A percentile compares a stretch with the other conserved stretches of the same genome.
phyloP scores from a whole-genome alignment of 345 rosid genomes.

The Hirschfeldia incana region DNA sequence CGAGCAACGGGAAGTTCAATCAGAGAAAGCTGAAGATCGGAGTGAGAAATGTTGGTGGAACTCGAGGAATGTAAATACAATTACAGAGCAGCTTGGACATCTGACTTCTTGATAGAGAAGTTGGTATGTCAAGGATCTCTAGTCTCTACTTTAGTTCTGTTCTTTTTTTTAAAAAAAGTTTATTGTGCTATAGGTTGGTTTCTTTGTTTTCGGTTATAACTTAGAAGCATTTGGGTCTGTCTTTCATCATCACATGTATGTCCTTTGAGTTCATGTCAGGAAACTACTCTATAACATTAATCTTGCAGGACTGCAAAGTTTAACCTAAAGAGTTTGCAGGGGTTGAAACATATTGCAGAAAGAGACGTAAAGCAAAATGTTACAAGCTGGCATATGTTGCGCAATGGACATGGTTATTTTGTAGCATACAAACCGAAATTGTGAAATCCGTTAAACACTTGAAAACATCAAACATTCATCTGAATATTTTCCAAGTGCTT shows the following conservation, averaged over 20 bases:
- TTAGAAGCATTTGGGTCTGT: not conserved
- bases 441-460: too few relatives aligned
- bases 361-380: not conserved
- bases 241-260: slow-evolving; percentile 12
- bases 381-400: not conserved
- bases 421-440: too few relatives aligned
- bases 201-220: not conserved
- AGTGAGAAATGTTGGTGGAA: slow-evolving; percentile 67
- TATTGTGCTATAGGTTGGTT: slow-evolving; percentile 27
- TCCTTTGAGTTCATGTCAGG: not conserved
- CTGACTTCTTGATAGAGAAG: slow-evolving; percentile 70
- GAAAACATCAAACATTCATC: too few relatives aligned
- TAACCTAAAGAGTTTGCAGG: not conserved
- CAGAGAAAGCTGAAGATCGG: slow-evolving; percentile 42
- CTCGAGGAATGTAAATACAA: slow-evolving; percentile 64
- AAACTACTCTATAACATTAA: not conserved
- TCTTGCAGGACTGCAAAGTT: not conserved
- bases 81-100: slow-evolving; percentile 83
- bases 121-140: slow-evolving; percentile 6
- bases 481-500: too few relatives aligned
- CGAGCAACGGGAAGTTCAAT: slow-evolving; percentile 65
- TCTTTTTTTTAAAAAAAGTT: not conserved
- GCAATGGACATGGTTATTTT: too few relatives aligned
- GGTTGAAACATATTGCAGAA: not conserved
- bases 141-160: slow-evolving; percentile 10